phyloP scores from a whole-genome alignment of 2,329 filamentous ascomycete genomes.

The Cercospora brassicicola region DNA sequence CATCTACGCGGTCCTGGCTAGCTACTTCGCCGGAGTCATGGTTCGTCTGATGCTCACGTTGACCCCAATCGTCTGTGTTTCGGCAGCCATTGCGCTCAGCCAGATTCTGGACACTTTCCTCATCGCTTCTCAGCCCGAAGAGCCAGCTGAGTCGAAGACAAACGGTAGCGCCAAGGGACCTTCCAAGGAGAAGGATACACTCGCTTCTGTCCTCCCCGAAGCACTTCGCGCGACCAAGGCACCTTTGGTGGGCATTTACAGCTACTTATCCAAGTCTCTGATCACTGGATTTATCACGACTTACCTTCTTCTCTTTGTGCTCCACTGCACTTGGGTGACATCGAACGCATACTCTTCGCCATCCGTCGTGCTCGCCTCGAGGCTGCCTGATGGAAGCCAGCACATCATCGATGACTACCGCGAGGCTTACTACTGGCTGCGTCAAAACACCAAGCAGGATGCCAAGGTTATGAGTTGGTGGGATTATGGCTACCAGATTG shows the following conservation, averaged over 20 bases:
- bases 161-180: slow-evolving; percentile 44
- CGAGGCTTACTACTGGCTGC: slow-evolving; percentile 98
- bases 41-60: slow-evolving; percentile 97
- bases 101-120: slow-evolving; percentile 87
- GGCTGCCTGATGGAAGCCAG: slow-evolving; percentile 88
- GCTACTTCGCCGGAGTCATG: slow-evolving; percentile 99
- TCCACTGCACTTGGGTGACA: slow-evolving; percentile 99
- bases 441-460: slow-evolving; percentile 91
- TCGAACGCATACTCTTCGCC: slow-evolving; percentile 98
- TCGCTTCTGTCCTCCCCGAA: slow-evolving; percentile 54
- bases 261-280: slow-evolving; percentile 72
- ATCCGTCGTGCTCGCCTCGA: slow-evolving; percentile 91
- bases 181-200: slow-evolving; percentile 56
- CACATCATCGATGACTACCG: slow-evolving; percentile 99
- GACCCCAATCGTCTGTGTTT: slow-evolving; percentile 93
- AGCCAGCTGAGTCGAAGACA: slow-evolving; percentile 41
- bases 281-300: slow-evolving; percentile 70
- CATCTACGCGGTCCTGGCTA: slow-evolving; percentile 93
- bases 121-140: slow-evolving; percentile 61
- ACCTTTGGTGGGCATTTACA: slow-evolving; percentile 82
- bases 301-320: slow-evolving; percentile 89
- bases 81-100: slow-evolving; percentile 84
- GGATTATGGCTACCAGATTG: slow-evolving; percentile 99
- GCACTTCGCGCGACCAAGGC: slow-evolving; percentile 69
- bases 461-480: slow-evolving; percentile 99